These are phyloP conservation scores for Dryas drummondii DNA, from an alignment of 306 rosid species.

Conservation along the genomic window DNA sequence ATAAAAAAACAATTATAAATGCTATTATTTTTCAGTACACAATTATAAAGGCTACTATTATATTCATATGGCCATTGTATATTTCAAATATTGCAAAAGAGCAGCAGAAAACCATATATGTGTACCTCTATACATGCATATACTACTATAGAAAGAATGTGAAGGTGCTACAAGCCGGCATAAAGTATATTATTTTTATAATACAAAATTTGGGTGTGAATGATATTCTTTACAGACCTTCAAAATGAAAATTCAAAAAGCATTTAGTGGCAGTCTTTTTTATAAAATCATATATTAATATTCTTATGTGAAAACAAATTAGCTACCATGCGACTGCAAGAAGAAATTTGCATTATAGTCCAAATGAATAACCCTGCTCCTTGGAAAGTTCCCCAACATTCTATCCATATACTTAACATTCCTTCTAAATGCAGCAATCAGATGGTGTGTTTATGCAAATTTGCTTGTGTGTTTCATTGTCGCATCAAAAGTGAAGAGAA, in stretches of 20 bases:
- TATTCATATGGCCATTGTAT: not conserved
- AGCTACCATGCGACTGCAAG: not conserved
- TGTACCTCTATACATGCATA: constrained; percentile 1
- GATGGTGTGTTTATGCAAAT: not conserved
- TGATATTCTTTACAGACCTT: not conserved
- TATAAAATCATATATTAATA: not conserved
- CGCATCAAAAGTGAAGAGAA: not conserved
- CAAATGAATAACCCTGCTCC: constrained; percentile 8
- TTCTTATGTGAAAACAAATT: not conserved
- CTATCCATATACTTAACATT: not conserved
- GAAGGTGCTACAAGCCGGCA: not conserved
- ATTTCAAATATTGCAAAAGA: constrained; percentile 1
- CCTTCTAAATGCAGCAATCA: not conserved
- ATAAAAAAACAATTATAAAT: not conserved
- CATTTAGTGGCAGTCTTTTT: not conserved
- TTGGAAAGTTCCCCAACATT: not conserved
- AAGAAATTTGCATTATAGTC: not conserved
- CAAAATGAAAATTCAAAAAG: not conserved
- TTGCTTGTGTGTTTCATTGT: not conserved
- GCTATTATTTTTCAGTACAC: not conserved
- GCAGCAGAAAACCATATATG: constrained; percentile 7
- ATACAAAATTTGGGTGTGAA: not conserved
- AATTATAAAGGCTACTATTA: not conserved
- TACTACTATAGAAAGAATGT: not conserved
- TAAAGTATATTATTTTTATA: not conserved